Base-by-base conservation (phyloP, 352 stramenopile species). In the Phytophthora colocasiae region DNA sequence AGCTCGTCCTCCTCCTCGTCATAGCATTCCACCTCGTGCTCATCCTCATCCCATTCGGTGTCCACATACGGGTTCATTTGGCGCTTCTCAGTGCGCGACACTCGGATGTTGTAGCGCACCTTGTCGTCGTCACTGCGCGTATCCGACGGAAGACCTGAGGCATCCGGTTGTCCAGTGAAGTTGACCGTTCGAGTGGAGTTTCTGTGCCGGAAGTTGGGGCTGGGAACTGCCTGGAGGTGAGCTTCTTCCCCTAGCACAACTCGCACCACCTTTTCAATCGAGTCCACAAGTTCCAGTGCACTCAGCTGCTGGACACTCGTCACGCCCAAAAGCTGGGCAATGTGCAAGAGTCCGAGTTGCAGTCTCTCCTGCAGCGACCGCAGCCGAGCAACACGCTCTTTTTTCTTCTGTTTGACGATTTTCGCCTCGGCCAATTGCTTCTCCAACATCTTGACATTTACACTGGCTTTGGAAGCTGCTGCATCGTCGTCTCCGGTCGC, bases 231-330 rank as follows among this genome's bases (percentile, higher is more conserved):
- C 69, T 83, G 81, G 43, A 91, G 22, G 26, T 89, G 83, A 26
- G 75, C 79, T 70, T 94, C 87, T 36, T 94, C 87, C n/a, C 84
- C 87, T 26, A 93, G 58, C 14, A 88, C 78, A 34, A 90, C 62
- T 6, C 87, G 85, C 57, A 95, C 87, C 36, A 84, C 83, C 58
- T 92, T 87, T 59, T 95, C 87, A 24, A 93, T 84, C 6, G 84
- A 67, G 44, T 94, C 84, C 2, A 80, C 78, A 1, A 95, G 67
- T 52, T 87, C 81, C 17, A 85, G 64, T n/a, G 85, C 77, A 34
- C 85, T 83, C 51, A 89, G 75, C 31, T 82, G 72, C n/a, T 72
- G 62, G 4, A 69, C 44, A 22, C 58, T 61, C 2, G 63, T 53
- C 15, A 91, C 77, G n/a, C 83, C 84, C 19, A 94, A 56, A 15